Base-by-base conservation (phyloP, 768 basidiomycete genomes). In the Russula abietina region DNA sequence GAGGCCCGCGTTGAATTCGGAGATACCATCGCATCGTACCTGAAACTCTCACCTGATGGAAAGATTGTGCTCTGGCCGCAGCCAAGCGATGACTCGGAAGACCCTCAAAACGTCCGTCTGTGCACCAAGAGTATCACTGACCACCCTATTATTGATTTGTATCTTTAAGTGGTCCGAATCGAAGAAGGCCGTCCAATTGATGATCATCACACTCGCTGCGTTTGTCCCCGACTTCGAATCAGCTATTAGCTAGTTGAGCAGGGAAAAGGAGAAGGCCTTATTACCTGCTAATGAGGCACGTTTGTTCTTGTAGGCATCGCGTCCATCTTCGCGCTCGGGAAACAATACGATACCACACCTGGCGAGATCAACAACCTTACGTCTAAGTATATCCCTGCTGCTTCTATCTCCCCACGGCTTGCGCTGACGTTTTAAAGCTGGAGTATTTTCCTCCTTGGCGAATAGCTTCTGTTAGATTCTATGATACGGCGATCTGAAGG, bases 141-240 rank as follows among this genome's bases (percentile, higher is more conserved):
- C 8, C 33, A 4, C 36, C 28, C 2, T 17, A 11, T 26, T 26
- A 39, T 39, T 32, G 45, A 32, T 11, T 67, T 19, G 68, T 70
- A 53, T 70, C 71, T 12, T 43, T 0, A 73, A 83, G 73, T 87
- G 86, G 86, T 76, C 78, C 22, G 72, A 75, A 53, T 67, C 76
- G 28, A 78, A 77, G 41, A 88, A 87, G 73, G 76, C 77, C 60
- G 57, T 84, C 0, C 83, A 84, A 66, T 74, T 89, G 1, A 62
- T 84, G 43, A 81, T 87, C 52, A 76, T 87, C 58, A 86, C 85
- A 0, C 71, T 87, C 17, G 85, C 86, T 12, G 81, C 85, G 0
- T 80, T 85, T 57, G 79, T 87, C 4, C 87, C 86, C 2, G 86
- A 88, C 62, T 88, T 88, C 61, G 80, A 83, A 67, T 86, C 84